Evolutionary conservation across 441 rosid species (phyloP), one percentile per base, ranked within the genome.

Genomic region (Bocquillonia castaneifolia): DNA sequence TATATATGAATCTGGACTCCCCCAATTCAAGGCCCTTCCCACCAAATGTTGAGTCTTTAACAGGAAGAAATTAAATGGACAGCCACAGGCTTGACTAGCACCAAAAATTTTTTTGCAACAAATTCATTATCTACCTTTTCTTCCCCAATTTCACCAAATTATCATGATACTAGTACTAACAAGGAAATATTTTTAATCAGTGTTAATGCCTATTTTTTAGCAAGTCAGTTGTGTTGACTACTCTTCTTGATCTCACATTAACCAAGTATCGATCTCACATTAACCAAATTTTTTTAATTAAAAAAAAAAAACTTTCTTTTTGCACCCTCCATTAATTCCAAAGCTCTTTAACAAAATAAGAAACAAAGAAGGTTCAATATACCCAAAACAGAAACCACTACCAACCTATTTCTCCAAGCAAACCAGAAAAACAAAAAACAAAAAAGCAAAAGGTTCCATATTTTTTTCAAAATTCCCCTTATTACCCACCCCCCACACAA

Each of bases 401-500:
- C 75, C 73, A 62, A 39, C 68, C 83, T 76, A 36, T 63, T 44
- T 73, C 63, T 76, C 65, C 82, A 86, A 77, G 86, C n/a, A 82
- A 90, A 83, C 84, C 81, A 63, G 76, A 80, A 56, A 74, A 28
- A 59, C 8, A 59, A 53, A 65, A 64, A 12, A 32, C 25, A 59
- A 29, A 82, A 36, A 50, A 36, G 54, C 7, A 50, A 48, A 39
- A 83, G 88, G 82, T 54, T 58, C n/a, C n/a, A 15, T 14, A 14
- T 6, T 6, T 8, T 1, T 17, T 17, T 20, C 10, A 6, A 4
- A 4, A 4, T 12, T 40, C 10, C 64, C 52, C 57, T 32, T 13
- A 20, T 28, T 15, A 28, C 48, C 52, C 18, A 20, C 62, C 40
- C 48, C 54, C 22, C 32, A n/a, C 55, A n/a, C 23, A 54, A 56